Percentiles rank a stretch among this genome's conserved stretches.
phyloP scores from a whole-genome alignment of 345 rosid species.

The Reutealis trisperma region DNA sequence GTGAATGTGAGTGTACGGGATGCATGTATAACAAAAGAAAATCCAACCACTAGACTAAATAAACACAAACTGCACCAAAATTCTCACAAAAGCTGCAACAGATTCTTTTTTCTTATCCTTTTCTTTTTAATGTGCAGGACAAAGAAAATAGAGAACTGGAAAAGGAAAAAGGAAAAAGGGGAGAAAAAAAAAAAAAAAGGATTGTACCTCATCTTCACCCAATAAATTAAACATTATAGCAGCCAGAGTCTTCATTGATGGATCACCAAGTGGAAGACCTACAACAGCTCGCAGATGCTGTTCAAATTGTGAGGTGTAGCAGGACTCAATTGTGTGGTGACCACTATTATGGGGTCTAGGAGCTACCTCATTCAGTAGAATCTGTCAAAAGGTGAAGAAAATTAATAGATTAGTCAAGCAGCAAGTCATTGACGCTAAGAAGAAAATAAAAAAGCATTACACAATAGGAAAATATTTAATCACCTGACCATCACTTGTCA shows the following conservation, averaged over 20 bases:
- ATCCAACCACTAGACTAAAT: no score
- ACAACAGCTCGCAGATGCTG: slow-evolving; percentile 90
- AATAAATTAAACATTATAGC: slow-evolving; percentile 87
- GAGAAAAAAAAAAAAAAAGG: neutral
- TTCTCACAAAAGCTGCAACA: neutral
- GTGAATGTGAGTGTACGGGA: no score
- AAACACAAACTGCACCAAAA: neutral
- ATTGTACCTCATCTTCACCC: slow-evolving; percentile 85
- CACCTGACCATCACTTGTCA: slow-evolving; percentile 82
- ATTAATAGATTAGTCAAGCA: slow-evolving; percentile 8
- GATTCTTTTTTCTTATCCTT: neutral
- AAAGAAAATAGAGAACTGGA: neutral
- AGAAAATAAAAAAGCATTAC: slow-evolving; percentile 2
- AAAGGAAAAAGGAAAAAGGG: no score
- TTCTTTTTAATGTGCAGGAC: no score
- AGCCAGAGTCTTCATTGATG: slow-evolving; percentile 92
- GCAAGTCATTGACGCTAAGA: neutral
- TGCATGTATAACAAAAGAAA: no score
- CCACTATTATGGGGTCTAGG: slow-evolving; percentile 99
- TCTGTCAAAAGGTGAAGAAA: slow-evolving; percentile 39
- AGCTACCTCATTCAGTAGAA: slow-evolving; percentile 92
- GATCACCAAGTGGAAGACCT: slow-evolving; percentile 97
- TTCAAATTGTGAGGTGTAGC: slow-evolving; percentile 92
- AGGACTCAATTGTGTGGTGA: slow-evolving; percentile 93
- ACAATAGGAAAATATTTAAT: slow-evolving; percentile 14